Base-by-base conservation (phyloP, 139 green algal genomes). In the Micractinium conductrix region DNA sequence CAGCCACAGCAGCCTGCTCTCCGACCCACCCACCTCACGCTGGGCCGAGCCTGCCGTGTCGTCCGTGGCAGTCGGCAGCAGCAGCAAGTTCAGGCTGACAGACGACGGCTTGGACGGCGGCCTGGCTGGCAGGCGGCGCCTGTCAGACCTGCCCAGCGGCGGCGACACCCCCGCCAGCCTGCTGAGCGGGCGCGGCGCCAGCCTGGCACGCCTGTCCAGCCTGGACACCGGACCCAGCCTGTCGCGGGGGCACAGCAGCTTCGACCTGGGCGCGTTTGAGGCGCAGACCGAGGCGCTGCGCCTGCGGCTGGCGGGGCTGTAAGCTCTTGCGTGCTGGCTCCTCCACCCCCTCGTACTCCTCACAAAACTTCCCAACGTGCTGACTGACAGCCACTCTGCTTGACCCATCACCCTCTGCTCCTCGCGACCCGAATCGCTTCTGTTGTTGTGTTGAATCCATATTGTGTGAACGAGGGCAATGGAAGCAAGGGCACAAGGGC, bases 281-380 rank as follows among this genome's bases (percentile, higher is more conserved):
- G 19, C 26, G 26, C 76, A 82, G 24, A 82, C 76, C 1, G 76
- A 82, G 58, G 76, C 76, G 12, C 58, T 82, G 40, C 58, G 76
- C 38, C 55, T 14, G 7, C 76, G 44, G 55, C 76, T 82, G 24
- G 76, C 76, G 17, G 76, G 55, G 7, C 26, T 71, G 26, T 72
- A 12, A 82, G 53, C n/a, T n/a, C n/a, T n/a, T n/a, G n/a, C n/a
- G n/a, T n/a, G n/a, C n/a, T n/a, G n/a, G n/a, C n/a, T n/a, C n/a
- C n/a, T n/a, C n/a, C n/a, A n/a, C n/a, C n/a, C n/a, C n/a, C n/a
- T n/a, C n/a, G n/a, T n/a, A n/a, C n/a, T n/a, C n/a, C n/a, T n/a
- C n/a, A n/a, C n/a, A n/a, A n/a, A n/a, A n/a, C n/a, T n/a, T n/a
- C n/a, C n/a, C n/a, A n/a, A n/a, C n/a, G n/a, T n/a, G n/a, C n/a